phyloP scores from a whole-genome alignment of 192 early-diverging fungal genomes.

The Backusella australiensis region DNA sequence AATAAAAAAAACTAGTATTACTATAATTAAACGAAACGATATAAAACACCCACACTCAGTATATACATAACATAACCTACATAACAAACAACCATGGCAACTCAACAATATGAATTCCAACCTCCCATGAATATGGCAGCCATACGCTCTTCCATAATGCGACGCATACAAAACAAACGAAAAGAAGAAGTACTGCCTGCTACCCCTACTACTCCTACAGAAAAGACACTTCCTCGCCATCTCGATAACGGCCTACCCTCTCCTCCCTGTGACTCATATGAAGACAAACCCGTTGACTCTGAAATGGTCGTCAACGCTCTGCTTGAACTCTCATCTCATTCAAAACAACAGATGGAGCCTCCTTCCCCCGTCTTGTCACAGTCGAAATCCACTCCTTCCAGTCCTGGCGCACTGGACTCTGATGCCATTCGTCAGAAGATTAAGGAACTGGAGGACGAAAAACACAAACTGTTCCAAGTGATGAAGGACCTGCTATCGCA shows the following conservation, averaged over 20 bases:
- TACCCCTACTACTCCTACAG: background rate
- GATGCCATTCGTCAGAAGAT: conserved; percentile 1
- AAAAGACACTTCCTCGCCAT: conserved; percentile 1
- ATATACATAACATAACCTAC: too few species aligned
- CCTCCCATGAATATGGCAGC: conserved; percentile 17
- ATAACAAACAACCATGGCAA: background rate
- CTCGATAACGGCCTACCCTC: conserved; percentile 22
- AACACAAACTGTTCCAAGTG: conserved; percentile 17
- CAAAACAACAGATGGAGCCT: background rate
- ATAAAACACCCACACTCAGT: background rate
- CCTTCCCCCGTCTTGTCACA: conserved; percentile 11
- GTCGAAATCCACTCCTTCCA: background rate
- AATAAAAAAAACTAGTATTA: background rate
- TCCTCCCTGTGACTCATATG: conserved; percentile 13
- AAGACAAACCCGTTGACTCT: conserved; percentile 1
- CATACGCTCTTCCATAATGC: conserved; percentile 13
- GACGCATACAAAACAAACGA: conserved; percentile 15
- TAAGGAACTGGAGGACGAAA: conserved; percentile 9
- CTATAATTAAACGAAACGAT: background rate
- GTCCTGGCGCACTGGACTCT: background rate
- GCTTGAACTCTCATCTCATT: conserved; percentile 3
- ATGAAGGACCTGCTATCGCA: conserved; percentile 17
- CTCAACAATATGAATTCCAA: conserved; percentile 9
- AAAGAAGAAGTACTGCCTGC: background rate
- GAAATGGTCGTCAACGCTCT: conserved; percentile 14